Conservation (phyloP, 2,329 filamentous ascomycete genomes). For the Arthroderma sp. region DNA sequence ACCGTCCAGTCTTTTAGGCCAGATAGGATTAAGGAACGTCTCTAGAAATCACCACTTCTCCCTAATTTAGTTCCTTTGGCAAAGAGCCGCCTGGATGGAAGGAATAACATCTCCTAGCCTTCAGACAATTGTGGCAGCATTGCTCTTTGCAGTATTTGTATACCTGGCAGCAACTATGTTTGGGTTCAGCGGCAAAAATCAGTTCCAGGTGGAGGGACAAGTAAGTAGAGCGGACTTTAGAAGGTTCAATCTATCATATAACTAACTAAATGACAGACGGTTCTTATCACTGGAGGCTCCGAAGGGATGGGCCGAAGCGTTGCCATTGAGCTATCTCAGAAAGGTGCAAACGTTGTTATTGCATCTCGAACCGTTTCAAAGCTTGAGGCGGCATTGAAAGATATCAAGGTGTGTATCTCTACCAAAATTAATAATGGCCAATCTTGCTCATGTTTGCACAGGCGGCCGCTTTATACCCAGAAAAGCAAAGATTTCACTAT, state of each 20-base stretch:
- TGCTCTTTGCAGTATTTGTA: conserved; percentile 20
- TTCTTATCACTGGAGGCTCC: conserved; percentile 80
- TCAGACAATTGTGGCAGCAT: background rate
- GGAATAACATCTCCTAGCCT: background rate
- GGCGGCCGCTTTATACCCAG: conserved; percentile 52
- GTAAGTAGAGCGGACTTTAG: conserved; percentile 37
- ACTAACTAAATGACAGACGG: conserved; percentile 46
- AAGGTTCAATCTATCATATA: background rate
- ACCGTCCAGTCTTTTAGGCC: background rate
- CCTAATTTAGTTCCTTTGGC: background rate
- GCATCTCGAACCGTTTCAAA: conserved; percentile 67
- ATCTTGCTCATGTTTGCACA: conserved; percentile 25
- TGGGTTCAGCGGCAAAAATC: conserved; percentile 45
- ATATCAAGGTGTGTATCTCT: conserved; percentile 46
- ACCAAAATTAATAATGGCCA: background rate
- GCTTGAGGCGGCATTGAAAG: conserved; percentile 56
- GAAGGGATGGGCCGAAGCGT: conserved; percentile 79
- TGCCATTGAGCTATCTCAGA: conserved; percentile 60
- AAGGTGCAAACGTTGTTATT: conserved; percentile 77
- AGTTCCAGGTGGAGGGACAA: conserved; percentile 75
- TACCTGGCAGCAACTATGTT: conserved; percentile 30
- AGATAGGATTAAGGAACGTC: background rate
- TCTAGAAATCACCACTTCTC: background rate
- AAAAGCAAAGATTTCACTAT: conserved; percentile 65
- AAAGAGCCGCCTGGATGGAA: background rate